phyloP scores from a whole-genome alignment of 148 eudicot species.

The Fagopyrum tataricum region DNA sequence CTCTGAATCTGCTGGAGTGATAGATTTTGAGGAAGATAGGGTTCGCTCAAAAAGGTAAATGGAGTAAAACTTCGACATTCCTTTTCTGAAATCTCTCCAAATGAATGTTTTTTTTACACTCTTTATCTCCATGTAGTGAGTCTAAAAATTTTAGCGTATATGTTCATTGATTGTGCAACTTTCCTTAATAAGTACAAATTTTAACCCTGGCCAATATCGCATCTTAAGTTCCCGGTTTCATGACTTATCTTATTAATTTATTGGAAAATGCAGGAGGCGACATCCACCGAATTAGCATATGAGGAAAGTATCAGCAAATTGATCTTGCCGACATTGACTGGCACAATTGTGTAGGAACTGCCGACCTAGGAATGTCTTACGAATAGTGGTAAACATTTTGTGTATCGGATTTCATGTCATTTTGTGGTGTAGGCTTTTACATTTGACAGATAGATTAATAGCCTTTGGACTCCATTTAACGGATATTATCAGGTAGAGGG shows the following conservation, averaged over 20 bases:
- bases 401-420: background rate
- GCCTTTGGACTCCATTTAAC: background rate
- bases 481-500: background rate
- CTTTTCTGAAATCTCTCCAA: background rate
- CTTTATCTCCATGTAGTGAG: background rate
- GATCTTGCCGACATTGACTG: background rate
- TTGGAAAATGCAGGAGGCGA: constrained; percentile 11
- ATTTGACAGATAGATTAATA: background rate
- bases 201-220: background rate
- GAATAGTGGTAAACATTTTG: background rate
- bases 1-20: constrained; percentile 88
- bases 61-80: background rate
- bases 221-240: background rate
- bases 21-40: constrained; percentile 87
- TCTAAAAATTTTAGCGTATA: background rate
- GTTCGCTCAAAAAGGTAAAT: constrained; percentile 81
- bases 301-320: background rate
- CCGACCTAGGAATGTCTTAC: background rate
- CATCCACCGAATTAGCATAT: constrained; percentile 6
- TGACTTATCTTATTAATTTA: background rate
- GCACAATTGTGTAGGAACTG: background rate
- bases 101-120: background rate
- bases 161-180: background rate
- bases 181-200: background rate
- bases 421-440: background rate